Conservation (phyloP, 805 yeast genomes). For the Kluyveromyces nonfermentans region DNA sequence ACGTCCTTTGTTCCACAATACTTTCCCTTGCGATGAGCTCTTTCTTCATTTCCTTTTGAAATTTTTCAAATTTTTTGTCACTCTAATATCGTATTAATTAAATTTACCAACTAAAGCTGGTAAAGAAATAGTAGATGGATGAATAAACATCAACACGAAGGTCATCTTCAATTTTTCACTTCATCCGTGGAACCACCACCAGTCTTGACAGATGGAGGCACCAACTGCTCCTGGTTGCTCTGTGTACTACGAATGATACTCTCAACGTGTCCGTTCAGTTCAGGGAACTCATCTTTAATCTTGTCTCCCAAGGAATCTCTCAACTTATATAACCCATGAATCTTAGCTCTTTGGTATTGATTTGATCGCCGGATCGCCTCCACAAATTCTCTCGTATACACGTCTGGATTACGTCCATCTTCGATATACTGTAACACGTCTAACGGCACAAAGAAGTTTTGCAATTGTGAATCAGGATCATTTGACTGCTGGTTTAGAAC, state of each 20-base stretch:
- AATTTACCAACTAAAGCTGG: background rate
- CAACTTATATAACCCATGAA: conserved; percentile 56
- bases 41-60: background rate
- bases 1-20: background rate
- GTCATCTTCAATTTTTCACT: background rate
- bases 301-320: conserved; percentile 60
- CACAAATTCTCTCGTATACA: conserved; percentile 91
- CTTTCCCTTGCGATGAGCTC: conserved; percentile 5
- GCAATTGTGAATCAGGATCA: conserved; percentile 27
- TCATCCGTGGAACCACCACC: conserved; percentile 2
- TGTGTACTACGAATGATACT: conserved; percentile 39
- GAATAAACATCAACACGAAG: background rate
- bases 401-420: conserved; percentile 95
- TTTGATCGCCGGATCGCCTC: conserved; percentile 88
- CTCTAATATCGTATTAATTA: conserved; percentile 1
- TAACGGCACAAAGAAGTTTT: conserved; percentile 50
- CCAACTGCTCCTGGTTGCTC: background rate
- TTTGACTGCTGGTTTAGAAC: conserved; percentile 27
- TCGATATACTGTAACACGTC: conserved; percentile 90
- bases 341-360: conserved; percentile 79
- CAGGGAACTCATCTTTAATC: conserved; percentile 72
- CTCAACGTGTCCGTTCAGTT: conserved; percentile 48
- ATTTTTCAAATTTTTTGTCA: conserved; percentile 8
- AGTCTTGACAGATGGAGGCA: background rate
- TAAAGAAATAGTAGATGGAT: too few species aligned